Base-by-base conservation (phyloP, 2,329 filamentous ascomycete genomes). In the Epichloe bromicola region DNA sequence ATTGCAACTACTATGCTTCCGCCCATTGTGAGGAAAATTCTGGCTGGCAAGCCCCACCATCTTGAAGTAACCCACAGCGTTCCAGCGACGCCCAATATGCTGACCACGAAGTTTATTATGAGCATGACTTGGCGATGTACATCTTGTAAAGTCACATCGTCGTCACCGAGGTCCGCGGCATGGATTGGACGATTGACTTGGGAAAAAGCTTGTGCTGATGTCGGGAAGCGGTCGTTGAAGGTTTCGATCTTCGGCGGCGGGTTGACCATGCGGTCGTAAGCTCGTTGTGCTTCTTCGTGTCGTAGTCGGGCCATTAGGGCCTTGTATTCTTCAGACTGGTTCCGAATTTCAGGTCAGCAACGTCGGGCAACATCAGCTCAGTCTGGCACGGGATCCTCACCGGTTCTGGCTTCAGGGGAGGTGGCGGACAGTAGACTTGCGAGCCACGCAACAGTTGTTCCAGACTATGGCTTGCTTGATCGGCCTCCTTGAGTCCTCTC, bases 51-150 rank as follows among this genome's bases (percentile, higher is more conserved):
- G 55, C 76, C 83, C 86, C 86, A 91, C 75, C 85, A 86, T 48
- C 82, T 74, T 1, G 84, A 84, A 15, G 78, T 76, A n/a, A 89
- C 74, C 87, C 86, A 93, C 36, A 93, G 76, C 7, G 85, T 86
- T 2, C 77, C 81, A 3, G 82, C 85, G 48, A 85, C 86, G 43
- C 90, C 87, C 3, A 91, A 71, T 49, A 96, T 86, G 48, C 88
- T 95, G 49, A 95, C 74, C 39, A 96, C 70, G 48, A 97, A 88
- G 65, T 97, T 98, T 60, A 95, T 75, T 48, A 97, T 88, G 7
- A 97, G 73, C 41, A 86, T 82, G 51, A 93, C 70, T 61, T 93
- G 88, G n/a, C 86, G 76, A 63, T 91, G 85, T 1, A 93, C 74
- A 54, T 93, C 86, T 37, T 78, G 76, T 56, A 82, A 83, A 2